Base-by-base conservation (phyloP, 106 monocot species). In the Dendrobium catenatum region DNA sequence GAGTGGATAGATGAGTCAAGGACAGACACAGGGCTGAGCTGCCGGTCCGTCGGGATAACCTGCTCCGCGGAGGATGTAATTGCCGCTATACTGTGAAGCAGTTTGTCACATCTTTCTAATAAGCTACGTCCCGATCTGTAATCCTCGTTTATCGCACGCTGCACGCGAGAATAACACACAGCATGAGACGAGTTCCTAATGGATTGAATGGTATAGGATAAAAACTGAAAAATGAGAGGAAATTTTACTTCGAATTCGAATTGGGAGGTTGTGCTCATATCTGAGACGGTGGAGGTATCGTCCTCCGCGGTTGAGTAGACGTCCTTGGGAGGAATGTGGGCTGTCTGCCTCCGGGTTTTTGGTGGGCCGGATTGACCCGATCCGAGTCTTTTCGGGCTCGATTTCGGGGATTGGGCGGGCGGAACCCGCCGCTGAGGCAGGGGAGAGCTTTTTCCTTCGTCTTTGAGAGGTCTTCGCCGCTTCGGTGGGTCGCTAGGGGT, bases 1-100 rank as follows among this genome's bases (percentile, higher is more conserved):
- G 51, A 41, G 72, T 86, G 85, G 68, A 84, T 89, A 2, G 87
- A 80, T 2, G 90, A 86, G 73, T 99, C 95, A 13, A 99, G 95
- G 8, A 99, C 98, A 3, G 95, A 95, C 48, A 99, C 91, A 1
- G 98, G 98, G 58, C 98, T 99, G 22, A 93, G 98, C 78, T 99
- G 98, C 77, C 87, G 92, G 24, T 95, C 85, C 40, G 15, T 76
- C 19, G 61, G 82, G 20, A 79, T 73, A 58, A 78, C 78, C 64
- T 82, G 79, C 77, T 87, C 95, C 24, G 68, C 68, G 37, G 85
- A 74, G 11, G 76, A 76, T 11, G 92, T 91, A 26, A 98, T 83
- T 24, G 94, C 93, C 4, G 88, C 86, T n/a, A 98, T 98, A 84
- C 93, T 98, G 83, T 84, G 79, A 37, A 98, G 86, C 37, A 98